Percentiles rank a stretch among this genome's conserved stretches.
These are phyloP conservation scores for Pichia eremophila DNA, from an alignment of 805 yeast species.

Conservation along the genomic window DNA sequence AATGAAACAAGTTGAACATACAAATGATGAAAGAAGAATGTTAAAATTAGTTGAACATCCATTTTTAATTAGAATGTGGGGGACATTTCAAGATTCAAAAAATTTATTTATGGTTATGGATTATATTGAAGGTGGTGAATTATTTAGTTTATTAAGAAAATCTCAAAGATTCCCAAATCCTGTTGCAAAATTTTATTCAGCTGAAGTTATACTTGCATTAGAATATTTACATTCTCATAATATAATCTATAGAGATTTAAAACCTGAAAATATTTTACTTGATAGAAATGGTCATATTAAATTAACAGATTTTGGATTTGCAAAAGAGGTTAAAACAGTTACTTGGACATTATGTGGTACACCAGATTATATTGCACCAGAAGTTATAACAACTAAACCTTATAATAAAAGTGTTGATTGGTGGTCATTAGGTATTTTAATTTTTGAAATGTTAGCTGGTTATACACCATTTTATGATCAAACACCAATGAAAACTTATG, in stretches of 20 bases:
- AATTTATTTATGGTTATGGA: constrained; percentile 57
- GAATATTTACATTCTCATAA: constrained; percentile 52
- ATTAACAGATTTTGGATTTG: constrained; percentile 54
- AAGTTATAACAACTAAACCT: constrained; percentile 55
- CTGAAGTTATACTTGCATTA: constrained; percentile 49
- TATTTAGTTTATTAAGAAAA: constrained; percentile 45
- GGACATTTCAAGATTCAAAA: constrained; percentile 51
- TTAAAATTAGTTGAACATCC: constrained; percentile 51
- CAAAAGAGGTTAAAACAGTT: constrained; percentile 50
- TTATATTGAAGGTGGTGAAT: constrained; percentile 56
- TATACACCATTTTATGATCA: constrained; percentile 56
- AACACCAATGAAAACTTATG: constrained; percentile 56
- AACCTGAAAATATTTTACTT: constrained; percentile 50
- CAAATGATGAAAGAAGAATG: constrained; percentile 55
- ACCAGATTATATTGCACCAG: constrained; percentile 58
- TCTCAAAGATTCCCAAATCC: constrained; percentile 54
- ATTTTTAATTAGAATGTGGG: constrained; percentile 56
- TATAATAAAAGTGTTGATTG: constrained; percentile 56
- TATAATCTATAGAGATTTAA: constrained; percentile 51
- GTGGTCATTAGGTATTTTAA: constrained; percentile 57
- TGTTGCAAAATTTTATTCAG: constrained; percentile 56
- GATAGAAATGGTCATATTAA: constrained; percentile 55
- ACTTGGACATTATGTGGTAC: constrained; percentile 58
- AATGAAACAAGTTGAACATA: constrained; percentile 57
- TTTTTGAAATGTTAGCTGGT: constrained; percentile 54